Evolutionary conservation across 441 rosid genomes (phyloP), one percentile per base, ranked within the genome.

Genomic region (Daphne laureola): DNA sequence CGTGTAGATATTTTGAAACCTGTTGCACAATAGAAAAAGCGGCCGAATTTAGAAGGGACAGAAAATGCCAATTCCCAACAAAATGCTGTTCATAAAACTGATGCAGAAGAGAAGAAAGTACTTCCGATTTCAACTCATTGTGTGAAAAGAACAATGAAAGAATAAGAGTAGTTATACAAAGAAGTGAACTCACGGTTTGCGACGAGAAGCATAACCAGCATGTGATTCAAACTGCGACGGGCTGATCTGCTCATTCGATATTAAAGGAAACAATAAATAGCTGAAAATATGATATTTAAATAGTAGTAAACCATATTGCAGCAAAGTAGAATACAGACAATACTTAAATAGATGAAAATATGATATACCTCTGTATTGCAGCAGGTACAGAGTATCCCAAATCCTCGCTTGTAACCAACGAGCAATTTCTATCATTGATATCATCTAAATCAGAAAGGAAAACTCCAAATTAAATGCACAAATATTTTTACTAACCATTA

Each of bases 151-250:
- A 31, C 1, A 4, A 27, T 4, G 35, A 27, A 27, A 7, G 1
- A 31, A 6, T 8, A 31, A 31, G 36, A 31, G 36, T 31, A 31
- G 5, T 8, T 31, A 8, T 5, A 31, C 5, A 31, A 31, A 5
- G 36, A 31, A 31, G 36, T 31, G 36, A 31, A 79, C 96, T 88
- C 76, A 92, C 98, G 96, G 96, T 59, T 88, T 88, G 61, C 98
- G 86, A 48, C 96, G 91, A 52, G 77, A 65, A 49, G 95, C 82
- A 75, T 73, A 88, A 63, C 98, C 98, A 67, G 98, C 98, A 84
- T 92, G 98, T 62, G 98, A 87, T 83, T 92, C 98, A 75, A 92
- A 91, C 45, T 59, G 76, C 23, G 98, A 91, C 26, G 98, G 91
- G 61, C 98, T 91, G 60, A 91, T 70, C 96, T 91, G 86, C 55